Conservation (phyloP, 306 rosid species). For the Nissolia schottii region DNA sequence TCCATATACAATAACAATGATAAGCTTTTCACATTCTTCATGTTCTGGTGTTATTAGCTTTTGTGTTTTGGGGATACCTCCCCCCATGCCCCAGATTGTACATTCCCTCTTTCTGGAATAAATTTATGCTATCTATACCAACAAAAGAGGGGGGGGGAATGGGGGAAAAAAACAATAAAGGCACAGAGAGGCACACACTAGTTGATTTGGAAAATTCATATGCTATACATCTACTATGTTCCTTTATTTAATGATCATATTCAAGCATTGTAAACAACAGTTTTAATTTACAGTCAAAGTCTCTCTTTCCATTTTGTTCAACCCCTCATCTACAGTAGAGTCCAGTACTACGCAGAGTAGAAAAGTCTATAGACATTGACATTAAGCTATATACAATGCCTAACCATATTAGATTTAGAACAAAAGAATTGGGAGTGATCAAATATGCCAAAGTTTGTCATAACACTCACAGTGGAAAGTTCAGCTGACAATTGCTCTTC, state of each 20-base stretch:
- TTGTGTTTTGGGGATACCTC: not conserved
- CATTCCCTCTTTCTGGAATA: not conserved
- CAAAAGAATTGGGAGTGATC: not conserved
- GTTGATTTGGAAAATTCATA: not conserved
- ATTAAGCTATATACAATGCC: constrained; percentile 13
- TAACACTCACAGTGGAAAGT: constrained; percentile 72
- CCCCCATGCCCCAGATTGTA: not conserved
- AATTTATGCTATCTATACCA: not conserved
- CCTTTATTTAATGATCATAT: not conserved
- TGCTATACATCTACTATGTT: not conserved
- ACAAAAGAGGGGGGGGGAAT: too few relatives aligned
- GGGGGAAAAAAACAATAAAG: too few relatives aligned
- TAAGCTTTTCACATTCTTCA: not conserved
- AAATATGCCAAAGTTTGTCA: not conserved
- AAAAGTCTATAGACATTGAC: not conserved
- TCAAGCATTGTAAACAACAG: not conserved
- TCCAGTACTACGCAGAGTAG: not conserved
- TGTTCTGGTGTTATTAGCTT: not conserved
- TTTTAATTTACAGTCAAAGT: not conserved
- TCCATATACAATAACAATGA: not conserved
- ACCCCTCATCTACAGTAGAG: not conserved
- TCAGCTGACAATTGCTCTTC: constrained; percentile 76
- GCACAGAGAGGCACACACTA: not conserved
- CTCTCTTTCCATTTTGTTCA: not conserved
- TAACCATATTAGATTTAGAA: not conserved